These are phyloP conservation scores for Coniochaeta pulveracea DNA, from an alignment of 2,329 filamentous ascomycete genomes.

Conservation along the genomic window DNA sequence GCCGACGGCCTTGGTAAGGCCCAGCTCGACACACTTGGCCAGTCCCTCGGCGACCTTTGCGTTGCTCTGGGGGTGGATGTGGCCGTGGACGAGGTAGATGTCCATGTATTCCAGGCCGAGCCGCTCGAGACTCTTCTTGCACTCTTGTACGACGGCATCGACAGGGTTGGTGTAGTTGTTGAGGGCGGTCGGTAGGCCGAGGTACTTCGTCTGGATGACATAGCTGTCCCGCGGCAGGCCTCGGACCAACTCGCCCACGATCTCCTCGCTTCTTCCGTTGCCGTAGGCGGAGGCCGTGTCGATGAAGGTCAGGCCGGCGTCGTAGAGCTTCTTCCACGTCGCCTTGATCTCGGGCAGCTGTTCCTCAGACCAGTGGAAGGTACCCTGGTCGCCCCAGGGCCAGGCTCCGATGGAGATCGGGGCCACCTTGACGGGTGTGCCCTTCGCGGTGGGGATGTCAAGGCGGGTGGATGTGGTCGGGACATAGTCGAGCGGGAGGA, in stretches of 20 bases:
- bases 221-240: conserved; percentile 21
- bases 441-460: background rate
- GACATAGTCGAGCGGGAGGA: background rate
- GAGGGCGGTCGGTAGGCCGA: conserved; percentile 18
- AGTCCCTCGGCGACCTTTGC: conserved; percentile 25
- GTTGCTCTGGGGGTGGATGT: conserved; percentile 25
- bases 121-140: conserved; percentile 23
- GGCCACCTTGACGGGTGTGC: conserved; percentile 2
- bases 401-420: conserved; percentile 10
- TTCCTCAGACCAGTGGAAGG: conserved; percentile 6
- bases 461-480: conserved; percentile 2
- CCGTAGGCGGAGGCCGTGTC: conserved; percentile 32
- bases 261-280: conserved; percentile 26
- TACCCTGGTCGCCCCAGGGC: conserved; percentile 9
- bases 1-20: conserved; percentile 26
- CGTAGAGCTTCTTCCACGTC: conserved; percentile 24
- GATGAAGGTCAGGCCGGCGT: conserved; percentile 26
- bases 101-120: conserved; percentile 23
- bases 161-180: conserved; percentile 18
- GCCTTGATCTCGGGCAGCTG: conserved; percentile 11
- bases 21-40: conserved; percentile 28
- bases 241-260: conserved; percentile 26
- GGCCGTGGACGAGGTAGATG: conserved; percentile 27
- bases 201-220: conserved; percentile 28
- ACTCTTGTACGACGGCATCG: conserved; percentile 18